Base-by-base conservation (phyloP, 805 yeast species). In the Wickerhamomyces queroliae region DNA sequence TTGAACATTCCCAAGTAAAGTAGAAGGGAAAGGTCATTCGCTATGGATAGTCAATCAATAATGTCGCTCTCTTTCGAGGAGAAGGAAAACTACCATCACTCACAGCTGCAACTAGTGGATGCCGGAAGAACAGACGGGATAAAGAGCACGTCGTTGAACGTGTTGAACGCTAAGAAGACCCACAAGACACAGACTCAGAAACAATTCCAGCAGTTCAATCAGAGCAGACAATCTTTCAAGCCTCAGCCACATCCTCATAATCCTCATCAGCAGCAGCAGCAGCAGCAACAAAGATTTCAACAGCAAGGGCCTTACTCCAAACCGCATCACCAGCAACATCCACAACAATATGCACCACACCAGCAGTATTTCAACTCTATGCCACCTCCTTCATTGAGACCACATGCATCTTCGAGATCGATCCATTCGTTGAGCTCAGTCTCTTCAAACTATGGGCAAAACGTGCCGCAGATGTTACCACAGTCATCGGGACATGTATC, bases 141-240 rank as follows among this genome's bases (percentile, higher is more conserved):
- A 6, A 51, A 48, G 38, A 45, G 37, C 17, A 55, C 60, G 4
- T 54, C 60, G 0, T 37, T 55, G 7, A 22, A 47, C 19, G 45
- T 54, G 9, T 41, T 55, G n/a, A 44, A 34, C 32, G 42, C 40
- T 21, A 51, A 48, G 40, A 54, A 51, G 33, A 18, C 32, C 11
- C 55, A 55, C 39, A 47, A 46, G 33, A 55, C 60, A 4, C 51
- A 44, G 25, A 43, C 28, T 1, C 58, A 55, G 39, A 53, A 49
- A 43, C 52, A 43, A 28, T 48, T 55, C 35, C 50, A 49, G 17
- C 46, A 51, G 41, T 52, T 42, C 42, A 48, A 45, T 24, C 47
- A 50, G 35, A 49, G 23, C 45, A 42, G 21, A 28, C 29, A 36
- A 17, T 13, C 34, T 5, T 15, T 28, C 17, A 28, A 20, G 17